These are phyloP conservation scores for Pleurotus tuber-regium DNA, from an alignment of 768 basidiomycete species.

Conservation along the genomic window DNA sequence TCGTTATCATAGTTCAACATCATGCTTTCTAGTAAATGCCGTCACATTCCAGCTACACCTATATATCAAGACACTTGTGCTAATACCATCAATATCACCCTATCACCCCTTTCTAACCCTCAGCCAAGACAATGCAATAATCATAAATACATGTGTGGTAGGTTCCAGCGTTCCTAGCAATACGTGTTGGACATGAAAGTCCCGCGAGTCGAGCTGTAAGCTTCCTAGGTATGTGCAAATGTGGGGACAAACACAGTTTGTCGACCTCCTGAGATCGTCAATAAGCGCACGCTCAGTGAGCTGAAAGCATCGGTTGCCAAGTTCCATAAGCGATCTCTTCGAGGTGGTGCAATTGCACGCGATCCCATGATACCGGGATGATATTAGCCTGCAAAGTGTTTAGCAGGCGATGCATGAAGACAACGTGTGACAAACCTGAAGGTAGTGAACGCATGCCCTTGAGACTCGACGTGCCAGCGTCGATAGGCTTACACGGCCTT, in stretches of 20 bases:
- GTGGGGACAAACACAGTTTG: not conserved
- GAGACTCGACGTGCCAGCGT: constrained; percentile 68
- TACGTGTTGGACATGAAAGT: no score
- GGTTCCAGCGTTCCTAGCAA: no score
- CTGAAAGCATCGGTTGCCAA: constrained; percentile 70
- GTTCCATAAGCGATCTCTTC: constrained; percentile 67
- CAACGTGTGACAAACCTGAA: constrained; percentile 48
- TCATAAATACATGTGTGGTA: not conserved
- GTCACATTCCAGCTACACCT: no score
- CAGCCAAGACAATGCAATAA: not conserved
- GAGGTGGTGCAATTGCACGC: constrained; percentile 66
- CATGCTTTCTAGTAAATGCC: no score
- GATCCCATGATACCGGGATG: constrained; percentile 68
- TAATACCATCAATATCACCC: not conserved
- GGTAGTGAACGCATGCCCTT: constrained; percentile 70
- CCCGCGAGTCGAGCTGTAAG: no score
- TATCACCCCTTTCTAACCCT: not conserved
- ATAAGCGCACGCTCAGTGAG: constrained; percentile 27
- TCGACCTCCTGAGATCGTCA: not conserved
- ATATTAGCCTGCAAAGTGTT: constrained; percentile 52
- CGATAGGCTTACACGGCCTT: constrained; percentile 61
- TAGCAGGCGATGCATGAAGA: constrained; percentile 8
- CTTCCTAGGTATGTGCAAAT: not conserved
- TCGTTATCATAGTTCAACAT: no score
- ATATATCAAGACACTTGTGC: not conserved